These are phyloP conservation scores for Aureobasidium sp. DNA, from an alignment of 2,329 filamentous ascomycete species.

Conservation along the genomic window DNA sequence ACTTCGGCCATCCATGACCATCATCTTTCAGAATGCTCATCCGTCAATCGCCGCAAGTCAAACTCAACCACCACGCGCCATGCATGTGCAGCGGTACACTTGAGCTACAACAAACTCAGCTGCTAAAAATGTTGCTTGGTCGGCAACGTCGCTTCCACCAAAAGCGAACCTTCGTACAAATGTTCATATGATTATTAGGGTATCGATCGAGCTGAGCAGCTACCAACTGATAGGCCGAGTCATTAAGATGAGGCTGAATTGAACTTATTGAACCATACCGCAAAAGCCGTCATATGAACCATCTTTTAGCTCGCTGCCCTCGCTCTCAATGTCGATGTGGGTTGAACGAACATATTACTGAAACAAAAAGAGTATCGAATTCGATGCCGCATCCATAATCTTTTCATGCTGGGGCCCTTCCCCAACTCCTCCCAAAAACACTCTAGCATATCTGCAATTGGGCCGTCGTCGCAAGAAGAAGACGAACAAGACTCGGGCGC, in stretches of 20 bases:
- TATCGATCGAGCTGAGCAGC: neutral
- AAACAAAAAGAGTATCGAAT: slow-evolving; percentile 4
- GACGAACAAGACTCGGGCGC: neutral
- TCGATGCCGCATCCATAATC: neutral
- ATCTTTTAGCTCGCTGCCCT: neutral
- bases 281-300: neutral
- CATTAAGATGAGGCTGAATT: neutral
- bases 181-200: neutral
- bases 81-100: neutral
- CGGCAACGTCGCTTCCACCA: neutral
- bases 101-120: neutral
- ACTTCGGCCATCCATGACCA: neutral
- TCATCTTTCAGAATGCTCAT: neutral
- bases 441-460: slow-evolving; percentile 1
- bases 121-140: neutral
- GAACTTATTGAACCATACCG: neutral
- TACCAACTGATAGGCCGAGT: neutral
- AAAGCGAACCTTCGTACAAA: neutral
- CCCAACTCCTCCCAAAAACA: neutral
- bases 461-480: slow-evolving; percentile 3
- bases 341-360: neutral
- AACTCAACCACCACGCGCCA: neutral
- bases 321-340: neutral
- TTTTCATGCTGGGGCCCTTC: neutral
- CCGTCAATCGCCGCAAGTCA: neutral